Base-by-base conservation (phyloP, 2,329 filamentous ascomycete genomes). In the Cyphellophora attinorum region DNA sequence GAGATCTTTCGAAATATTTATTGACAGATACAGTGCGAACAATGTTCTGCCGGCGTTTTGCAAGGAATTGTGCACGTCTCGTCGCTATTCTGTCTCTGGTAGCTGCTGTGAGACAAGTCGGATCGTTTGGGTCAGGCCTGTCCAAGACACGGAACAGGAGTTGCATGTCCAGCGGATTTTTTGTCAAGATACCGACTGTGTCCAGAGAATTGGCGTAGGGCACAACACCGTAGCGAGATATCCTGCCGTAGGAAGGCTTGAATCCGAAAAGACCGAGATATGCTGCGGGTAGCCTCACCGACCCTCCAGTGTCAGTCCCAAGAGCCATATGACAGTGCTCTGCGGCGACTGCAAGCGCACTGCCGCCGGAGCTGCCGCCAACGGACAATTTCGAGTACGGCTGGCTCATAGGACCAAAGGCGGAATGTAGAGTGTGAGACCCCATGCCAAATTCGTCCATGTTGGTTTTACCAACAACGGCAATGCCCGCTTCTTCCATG, bases 391-490 rank as follows among this genome's bases (percentile, higher is more conserved):
- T 38, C 29, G 47, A 44, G 29, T 30, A 13, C n/a, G 21, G 21
- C n/a, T 25, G 21, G 11, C 19, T 6, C 4, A 89, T 81, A 1
- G 74, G 55, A 2, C 82, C 83, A 48, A 79, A 76, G 35, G 67
- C 60, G 1, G 85, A 86, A 50, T 79, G 63, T 13, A 68, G 70
- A 2, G 79, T 81, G 53, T 94, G 80, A 6, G 85, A 93, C 2
- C 86, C 86, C 88, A 94, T 94, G 17, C 88, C 86, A 55, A 94
- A 94, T 55, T 93, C 91, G 60, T 96, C 91, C 67, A 96, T 77
- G 55, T 93, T 94, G 2, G 85, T 88, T 59, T 94, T 94, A 5
- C 81, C 81, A 2, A 78, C 68, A 2, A 89, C 56, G 5, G 70
- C 56, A 5, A 75, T 77, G 27, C 80, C 81, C 4, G 72, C 68